Evolutionary conservation across 768 basidiomycete genomes (phyloP), one percentile per base, ranked within the genome.

Genomic region (Atractiella rhizophila): DNA sequence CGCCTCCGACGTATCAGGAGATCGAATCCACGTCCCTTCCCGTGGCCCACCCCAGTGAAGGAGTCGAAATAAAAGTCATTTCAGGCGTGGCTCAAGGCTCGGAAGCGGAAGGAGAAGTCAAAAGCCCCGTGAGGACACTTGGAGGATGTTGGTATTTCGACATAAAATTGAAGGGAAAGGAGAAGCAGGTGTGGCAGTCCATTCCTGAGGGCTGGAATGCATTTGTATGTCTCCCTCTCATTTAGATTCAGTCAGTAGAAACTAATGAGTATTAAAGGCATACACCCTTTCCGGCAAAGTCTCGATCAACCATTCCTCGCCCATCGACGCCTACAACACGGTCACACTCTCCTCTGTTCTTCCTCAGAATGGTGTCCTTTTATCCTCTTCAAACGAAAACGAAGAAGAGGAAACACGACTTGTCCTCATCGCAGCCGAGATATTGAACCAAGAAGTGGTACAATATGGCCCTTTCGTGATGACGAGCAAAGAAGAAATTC

Each of bases 71-170:
- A 18, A 79, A 70, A 54, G 74, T 96, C 29, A 79, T 94, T 49
- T 82, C 78, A 47, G 88, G 88, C 5, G 74, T 73, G 56, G 78
- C 79, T 44, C 71, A 85, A 48, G 82, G 78, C 11, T 65, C 72
- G 12, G 74, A 76, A 54, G 23, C 37, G 19, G 44, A 52, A 23
- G 54, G 50, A 2, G n/a, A 38, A 24, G 49, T 53, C n/a, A 26
- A 50, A 46, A 85, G 81, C 2, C 83, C 83, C 21, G 85, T 96
- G 19, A 64, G 76, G 35, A 81, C 81, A 0, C 67, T 85, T 1
- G 86, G 86, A 11, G 86, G 86, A 5, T 86, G 83, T 59, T 86
- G 81, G 79, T 91, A 71, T 59, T 74, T 86, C 61, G 80, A 86
- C 54, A 60, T 75, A 46, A 70, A 62, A 43, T 72, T 86, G 56